Conservation (phyloP, 2,329 filamentous ascomycete genomes). For the Penicillium crustosum region DNA sequence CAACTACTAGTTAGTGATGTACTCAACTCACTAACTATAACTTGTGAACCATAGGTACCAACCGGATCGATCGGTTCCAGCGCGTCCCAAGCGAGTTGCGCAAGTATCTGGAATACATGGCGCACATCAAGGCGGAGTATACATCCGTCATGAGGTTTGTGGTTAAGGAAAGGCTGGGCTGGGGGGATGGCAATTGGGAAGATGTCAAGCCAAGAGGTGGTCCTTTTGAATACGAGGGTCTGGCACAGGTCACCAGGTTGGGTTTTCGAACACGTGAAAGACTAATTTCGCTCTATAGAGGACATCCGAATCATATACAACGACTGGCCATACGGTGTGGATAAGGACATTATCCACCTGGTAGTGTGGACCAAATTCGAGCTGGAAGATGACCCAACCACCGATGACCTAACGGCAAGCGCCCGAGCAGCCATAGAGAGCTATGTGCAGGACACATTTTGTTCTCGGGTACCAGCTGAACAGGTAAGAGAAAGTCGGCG, state of each 20-base stretch:
- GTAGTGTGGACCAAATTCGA: slow-evolving; percentile 93
- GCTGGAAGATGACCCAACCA: slow-evolving; percentile 65
- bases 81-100: slow-evolving; percentile 74
- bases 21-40: neutral
- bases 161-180: slow-evolving; percentile 66
- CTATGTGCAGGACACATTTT: slow-evolving; percentile 70
- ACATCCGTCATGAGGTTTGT: slow-evolving; percentile 80
- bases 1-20: neutral
- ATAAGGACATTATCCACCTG: slow-evolving; percentile 73
- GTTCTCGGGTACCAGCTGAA: slow-evolving; percentile 43
- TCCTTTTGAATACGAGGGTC: slow-evolving; percentile 40
- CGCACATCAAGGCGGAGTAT: slow-evolving; percentile 62
- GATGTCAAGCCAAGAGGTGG: slow-evolving; percentile 32
- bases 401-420: slow-evolving; percentile 65
- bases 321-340: slow-evolving; percentile 92
- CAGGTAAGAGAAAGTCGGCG: slow-evolving; percentile 32
- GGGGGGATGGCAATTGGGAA: slow-evolving; percentile 53
- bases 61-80: slow-evolving; percentile 74
- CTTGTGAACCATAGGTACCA: slow-evolving; percentile 48
- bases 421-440: slow-evolving; percentile 65
- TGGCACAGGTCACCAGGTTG: slow-evolving; percentile 14
- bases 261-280: neutral
- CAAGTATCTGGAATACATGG: slow-evolving; percentile 71
- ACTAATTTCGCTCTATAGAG: slow-evolving; percentile 32
- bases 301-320: slow-evolving; percentile 79